These are phyloP conservation scores for Kodamaea anthophila DNA, from an alignment of 1,139 yeast species.

Conservation along the genomic window DNA sequence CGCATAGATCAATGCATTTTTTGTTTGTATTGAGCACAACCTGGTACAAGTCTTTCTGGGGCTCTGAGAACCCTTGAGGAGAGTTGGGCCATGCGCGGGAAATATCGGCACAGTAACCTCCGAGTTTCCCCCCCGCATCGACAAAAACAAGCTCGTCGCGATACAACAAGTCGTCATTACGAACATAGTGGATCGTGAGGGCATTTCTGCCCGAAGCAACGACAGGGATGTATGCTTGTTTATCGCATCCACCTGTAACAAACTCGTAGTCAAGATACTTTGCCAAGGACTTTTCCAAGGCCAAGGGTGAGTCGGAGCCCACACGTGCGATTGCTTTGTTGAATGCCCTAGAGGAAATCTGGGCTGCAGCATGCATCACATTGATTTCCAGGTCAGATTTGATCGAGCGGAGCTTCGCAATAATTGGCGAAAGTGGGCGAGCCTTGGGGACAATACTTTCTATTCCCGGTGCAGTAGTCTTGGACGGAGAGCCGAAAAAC, in stretches of 20 bases:
- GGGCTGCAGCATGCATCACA: slow-evolving; percentile 77
- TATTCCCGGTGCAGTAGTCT: slow-evolving; percentile 3
- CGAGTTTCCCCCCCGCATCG: slow-evolving; percentile 92
- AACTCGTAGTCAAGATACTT: slow-evolving; percentile 82
- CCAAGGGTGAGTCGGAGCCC: slow-evolving; percentile 39
- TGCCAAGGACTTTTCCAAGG: slow-evolving; percentile 70
- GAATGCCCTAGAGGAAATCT: slow-evolving; percentile 75
- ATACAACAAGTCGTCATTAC: slow-evolving; percentile 74
- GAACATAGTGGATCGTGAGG: slow-evolving; percentile 80
- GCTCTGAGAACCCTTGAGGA: slow-evolving; percentile 56
- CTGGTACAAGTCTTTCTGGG: slow-evolving; percentile 82
- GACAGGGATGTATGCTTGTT: slow-evolving; percentile 89
- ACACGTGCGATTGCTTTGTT: slow-evolving; percentile 72
- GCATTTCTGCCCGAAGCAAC: slow-evolving; percentile 92
- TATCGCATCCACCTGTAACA: slow-evolving; percentile 81
- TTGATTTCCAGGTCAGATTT: slow-evolving; percentile 74
- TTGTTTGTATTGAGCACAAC: slow-evolving; percentile 83
- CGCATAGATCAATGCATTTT: slow-evolving; percentile 66
- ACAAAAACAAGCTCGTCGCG: slow-evolving; percentile 81
- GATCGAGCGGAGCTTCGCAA: slow-evolving; percentile 56
- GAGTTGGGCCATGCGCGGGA: slow-evolving; percentile 95
- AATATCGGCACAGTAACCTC: slow-evolving; percentile 94
- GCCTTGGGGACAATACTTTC: slow-evolving; percentile 8
- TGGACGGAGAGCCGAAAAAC: slow-evolving; percentile 8
- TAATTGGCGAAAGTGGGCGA: slow-evolving; percentile 36